Evolutionary conservation across 2,329 filamentous ascomycete genomes (phyloP).

Genomic region (Bipolaris cookei): DNA sequence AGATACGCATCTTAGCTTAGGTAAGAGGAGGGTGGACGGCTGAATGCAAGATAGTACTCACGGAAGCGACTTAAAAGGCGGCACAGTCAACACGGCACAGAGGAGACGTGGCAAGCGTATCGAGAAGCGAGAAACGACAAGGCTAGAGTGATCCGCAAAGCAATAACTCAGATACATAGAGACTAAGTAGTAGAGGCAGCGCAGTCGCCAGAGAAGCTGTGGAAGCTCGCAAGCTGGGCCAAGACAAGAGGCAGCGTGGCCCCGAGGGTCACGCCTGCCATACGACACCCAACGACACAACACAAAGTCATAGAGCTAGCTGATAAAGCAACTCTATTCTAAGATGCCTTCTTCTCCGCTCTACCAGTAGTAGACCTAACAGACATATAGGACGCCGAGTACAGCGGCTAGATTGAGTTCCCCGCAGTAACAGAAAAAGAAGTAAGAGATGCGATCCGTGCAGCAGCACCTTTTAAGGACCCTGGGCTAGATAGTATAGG

Average conservation of each 20-base stretch:
- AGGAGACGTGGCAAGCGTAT: conserved; percentile 21
- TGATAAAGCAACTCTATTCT: conserved; percentile 19
- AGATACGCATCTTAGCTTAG: background rate
- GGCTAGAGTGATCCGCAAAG: conserved; percentile 29
- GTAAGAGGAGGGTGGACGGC: conserved; percentile 14
- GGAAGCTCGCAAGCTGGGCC: too few relatives aligned
- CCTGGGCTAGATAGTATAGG: conserved; percentile 31
- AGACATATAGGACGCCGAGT: conserved; percentile 23
- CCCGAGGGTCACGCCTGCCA: too few relatives aligned
- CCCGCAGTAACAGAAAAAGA: conserved; percentile 26
- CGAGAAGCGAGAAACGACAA: conserved; percentile 30
- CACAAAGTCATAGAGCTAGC: conserved; percentile 10
- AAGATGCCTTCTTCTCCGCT: conserved; percentile 27
- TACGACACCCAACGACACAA: conserved; percentile 19
- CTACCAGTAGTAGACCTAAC: conserved; percentile 17
- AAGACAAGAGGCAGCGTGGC: too few relatives aligned
- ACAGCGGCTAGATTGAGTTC: conserved; percentile 23
- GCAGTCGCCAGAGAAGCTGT: too few relatives aligned
- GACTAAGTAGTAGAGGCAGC: too few relatives aligned
- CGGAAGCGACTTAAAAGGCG: conserved; percentile 19
- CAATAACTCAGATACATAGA: conserved; percentile 16
- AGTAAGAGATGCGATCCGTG: conserved; percentile 27
- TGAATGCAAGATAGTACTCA: conserved; percentile 15
- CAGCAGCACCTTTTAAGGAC: conserved; percentile 27
- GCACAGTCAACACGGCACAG: conserved; percentile 8